Conservation (phyloP, 495 filamentous ascomycete genomes). For the Cercophora scortea region DNA sequence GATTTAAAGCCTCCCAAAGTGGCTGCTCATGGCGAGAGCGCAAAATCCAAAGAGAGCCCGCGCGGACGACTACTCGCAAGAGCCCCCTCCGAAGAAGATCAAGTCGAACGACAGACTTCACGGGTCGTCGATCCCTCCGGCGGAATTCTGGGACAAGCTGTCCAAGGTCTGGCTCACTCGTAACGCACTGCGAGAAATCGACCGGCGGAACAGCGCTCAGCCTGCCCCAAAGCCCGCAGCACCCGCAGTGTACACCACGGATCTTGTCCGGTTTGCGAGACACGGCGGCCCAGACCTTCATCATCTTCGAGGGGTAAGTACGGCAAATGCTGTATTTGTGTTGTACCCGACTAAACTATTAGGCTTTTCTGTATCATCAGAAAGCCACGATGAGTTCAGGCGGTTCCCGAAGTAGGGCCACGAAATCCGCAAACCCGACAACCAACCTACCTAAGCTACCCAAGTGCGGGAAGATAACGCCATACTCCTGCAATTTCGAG, state of each 20-base stretch:
- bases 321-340: neutral
- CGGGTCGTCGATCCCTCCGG: slow-evolving; percentile 17
- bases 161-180: slow-evolving; percentile 25
- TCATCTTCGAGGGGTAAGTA: slow-evolving; percentile 13
- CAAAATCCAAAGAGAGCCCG: slow-evolving; percentile 9
- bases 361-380: slow-evolving; percentile 1
- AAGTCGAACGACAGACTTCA: too few relatives aligned
- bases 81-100: too few relatives aligned
- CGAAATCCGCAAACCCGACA: slow-evolving; percentile 3
- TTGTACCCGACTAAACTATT: slow-evolving; percentile 6
- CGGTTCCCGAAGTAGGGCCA: slow-evolving; percentile 5
- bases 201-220: slow-evolving; percentile 19
- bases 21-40: slow-evolving; percentile 5
- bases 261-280: slow-evolving; percentile 15
- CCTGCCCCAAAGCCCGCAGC: slow-evolving; percentile 1
- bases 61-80: too few relatives aligned
- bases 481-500: slow-evolving; percentile 27
- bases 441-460: too few relatives aligned
- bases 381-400: slow-evolving; percentile 2
- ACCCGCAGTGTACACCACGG: slow-evolving; percentile 5
- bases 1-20: neutral
- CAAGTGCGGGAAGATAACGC: neutral
- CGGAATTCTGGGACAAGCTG: slow-evolving; percentile 25
- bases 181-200: slow-evolving; percentile 27
- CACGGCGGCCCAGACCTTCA: slow-evolving; percentile 13